Conservation (phyloP, 345 rosid genomes). For the Murraya paniculata region DNA sequence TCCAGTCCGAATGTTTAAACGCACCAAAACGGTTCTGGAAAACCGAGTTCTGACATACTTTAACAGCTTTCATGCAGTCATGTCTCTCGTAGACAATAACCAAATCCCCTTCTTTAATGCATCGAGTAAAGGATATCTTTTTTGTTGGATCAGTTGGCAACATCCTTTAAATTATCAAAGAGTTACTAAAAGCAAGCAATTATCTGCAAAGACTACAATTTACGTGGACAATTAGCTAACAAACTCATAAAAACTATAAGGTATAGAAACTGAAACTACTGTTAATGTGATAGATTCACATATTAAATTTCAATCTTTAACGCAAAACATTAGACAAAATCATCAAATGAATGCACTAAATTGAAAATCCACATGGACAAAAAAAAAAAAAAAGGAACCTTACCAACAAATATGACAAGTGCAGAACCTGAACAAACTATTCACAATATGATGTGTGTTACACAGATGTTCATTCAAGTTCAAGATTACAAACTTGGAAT, state of each 20-base stretch:
- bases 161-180: slow-evolving; percentile 34
- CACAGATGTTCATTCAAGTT: not conserved
- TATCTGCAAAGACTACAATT: slow-evolving; percentile 9
- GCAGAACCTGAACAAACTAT: not conserved
- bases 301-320: too few species aligned
- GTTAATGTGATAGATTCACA: too few species aligned
- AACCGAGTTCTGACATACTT: slow-evolving; percentile 50
- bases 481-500: not conserved
- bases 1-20: slow-evolving; percentile 88
- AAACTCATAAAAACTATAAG: too few species aligned
- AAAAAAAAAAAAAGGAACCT: too few species aligned
- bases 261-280: too few species aligned
- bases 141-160: slow-evolving; percentile 47
- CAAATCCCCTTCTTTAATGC: slow-evolving; percentile 67
- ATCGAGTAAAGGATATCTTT: slow-evolving; percentile 52
- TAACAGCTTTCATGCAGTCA: slow-evolving; percentile 77
- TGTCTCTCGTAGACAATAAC: slow-evolving; percentile 82
- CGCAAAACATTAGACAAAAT: not conserved
- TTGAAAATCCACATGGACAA: too few species aligned
- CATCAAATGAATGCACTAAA: not conserved
- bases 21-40: slow-evolving; percentile 90
- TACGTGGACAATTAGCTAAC: slow-evolving; percentile 3
- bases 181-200: not conserved
- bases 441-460: too few species aligned
- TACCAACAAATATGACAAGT: too few species aligned